Evolutionary conservation across 1,139 yeast genomes (phyloP), one percentile per base, ranked within the genome.

Genomic region (Pichia sp.): DNA sequence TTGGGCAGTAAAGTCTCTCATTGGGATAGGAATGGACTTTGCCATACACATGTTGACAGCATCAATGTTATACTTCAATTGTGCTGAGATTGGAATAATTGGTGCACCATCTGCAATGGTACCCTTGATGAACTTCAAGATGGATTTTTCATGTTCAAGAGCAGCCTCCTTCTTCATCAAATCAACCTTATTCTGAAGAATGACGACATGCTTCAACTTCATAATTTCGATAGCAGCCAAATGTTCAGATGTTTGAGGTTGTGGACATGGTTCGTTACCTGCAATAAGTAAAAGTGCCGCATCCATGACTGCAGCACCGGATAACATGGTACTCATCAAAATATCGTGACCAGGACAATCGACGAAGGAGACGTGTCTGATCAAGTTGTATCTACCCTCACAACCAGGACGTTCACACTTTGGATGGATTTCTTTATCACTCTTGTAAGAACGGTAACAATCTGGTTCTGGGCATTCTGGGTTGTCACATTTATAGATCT

Each of bases 271-370:
- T 72, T 93, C 99, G 62, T 93, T 93, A 63, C 97, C 98, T 27
- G 98, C 99, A 60, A 93, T 81, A 51, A 93, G 74, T 56, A 93
- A 69, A 46, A 93, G 70, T 12, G 99, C 99, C 40, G 98, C 99
- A 64, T 93, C 99, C 99, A 93, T 93, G 50, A 93, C 98, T 13
- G 99, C 99, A 28, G 99, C 99, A 61, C 99, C 99, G 34, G 97
- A 88, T 76, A 93, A 80, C 99, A 93, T 93, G 51, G 98, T 93
- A 74, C 97, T 87, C 98, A 93, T 93, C 62, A 93, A 80, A 70
- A 93, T 91, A 72, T 93, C 99, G 84, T 93, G 99, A 62, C 98
- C 99, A 42, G 99, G 99, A 70, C 98, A 93, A 71, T 93, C 99
- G 44, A 93, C 98, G 55, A 93, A 93, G 7, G 96, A 87, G 39